A percentile compares a stretch with the other conserved stretches of the same genome.
phyloP scores from a whole-genome alignment of 352 stramenopile genomes.

The Phytopythium delawarense region DNA sequence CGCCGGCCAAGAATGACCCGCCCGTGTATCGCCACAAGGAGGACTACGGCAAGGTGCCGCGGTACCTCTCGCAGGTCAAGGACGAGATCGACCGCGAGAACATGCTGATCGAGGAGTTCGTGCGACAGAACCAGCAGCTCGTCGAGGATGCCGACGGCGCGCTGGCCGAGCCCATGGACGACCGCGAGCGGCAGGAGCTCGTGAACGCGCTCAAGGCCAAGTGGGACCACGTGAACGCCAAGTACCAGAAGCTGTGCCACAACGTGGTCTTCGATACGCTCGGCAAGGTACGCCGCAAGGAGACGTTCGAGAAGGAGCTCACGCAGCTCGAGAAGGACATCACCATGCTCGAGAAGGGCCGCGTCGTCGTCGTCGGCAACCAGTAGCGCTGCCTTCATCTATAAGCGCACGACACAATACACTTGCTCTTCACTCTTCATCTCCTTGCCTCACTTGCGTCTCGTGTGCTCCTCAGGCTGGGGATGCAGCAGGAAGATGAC shows the following conservation, averaged over 20 bases:
- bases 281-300: slow-evolving; percentile 91
- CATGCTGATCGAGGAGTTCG: slow-evolving; percentile 90
- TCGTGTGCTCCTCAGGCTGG: neutral
- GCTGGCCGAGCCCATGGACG: slow-evolving; percentile 69
- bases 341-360: slow-evolving; percentile 72
- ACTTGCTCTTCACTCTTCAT: neutral
- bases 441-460: neutral
- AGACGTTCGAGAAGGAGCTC: slow-evolving; percentile 89
- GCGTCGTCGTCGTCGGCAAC: slow-evolving; percentile 53
- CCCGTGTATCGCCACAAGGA: slow-evolving; percentile 87
- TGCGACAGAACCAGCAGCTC: slow-evolving; percentile 86
- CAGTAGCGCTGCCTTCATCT: slow-evolving; percentile 9
- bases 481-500: neutral
- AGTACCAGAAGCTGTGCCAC: slow-evolving; percentile 95
- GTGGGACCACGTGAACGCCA: slow-evolving; percentile 91
- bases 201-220: slow-evolving; percentile 90
- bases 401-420: neutral
- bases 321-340: slow-evolving; percentile 92
- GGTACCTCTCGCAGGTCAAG: slow-evolving; percentile 91
- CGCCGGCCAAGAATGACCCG: slow-evolving; percentile 49
- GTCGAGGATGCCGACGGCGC: slow-evolving; percentile 67
- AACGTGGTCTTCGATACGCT: slow-evolving; percentile 91
- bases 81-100: slow-evolving; percentile 92
- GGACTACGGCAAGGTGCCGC: slow-evolving; percentile 91
- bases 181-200: slow-evolving; percentile 78